phyloP scores from a whole-genome alignment of 352 stramenopile genomes.

The Pythium aphanidermatum region DNA sequence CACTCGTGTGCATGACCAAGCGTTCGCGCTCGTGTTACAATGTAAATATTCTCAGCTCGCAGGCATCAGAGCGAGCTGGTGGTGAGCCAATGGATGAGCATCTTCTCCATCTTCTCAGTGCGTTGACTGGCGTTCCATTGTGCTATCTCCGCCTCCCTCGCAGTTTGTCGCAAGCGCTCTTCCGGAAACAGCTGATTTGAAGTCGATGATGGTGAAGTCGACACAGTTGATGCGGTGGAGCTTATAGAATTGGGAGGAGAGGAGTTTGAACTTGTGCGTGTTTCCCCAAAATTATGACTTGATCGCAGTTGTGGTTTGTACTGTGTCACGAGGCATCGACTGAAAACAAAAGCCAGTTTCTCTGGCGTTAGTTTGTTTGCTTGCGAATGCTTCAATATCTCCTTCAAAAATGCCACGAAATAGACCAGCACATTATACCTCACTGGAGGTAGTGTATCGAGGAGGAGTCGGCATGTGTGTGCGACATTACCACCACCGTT shows the following conservation, averaged over 20 bases:
- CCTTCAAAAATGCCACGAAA: conserved; percentile 94
- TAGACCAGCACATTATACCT: conserved; percentile 98
- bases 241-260: conserved; percentile 9
- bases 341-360: conserved; percentile 72
- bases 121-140: conserved; percentile 47
- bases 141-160: conserved; percentile 44
- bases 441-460: conserved; percentile 87
- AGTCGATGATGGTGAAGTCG: conserved; percentile 26
- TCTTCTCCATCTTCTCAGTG: conserved; percentile 65
- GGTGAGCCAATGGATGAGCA: conserved; percentile 65
- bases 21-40: conserved; percentile 8
- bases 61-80: conserved; percentile 35
- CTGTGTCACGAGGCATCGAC: conserved; percentile 55
- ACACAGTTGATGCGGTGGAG: conserved; percentile 30
- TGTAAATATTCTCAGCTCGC: conserved; percentile 1
- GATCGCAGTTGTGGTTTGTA: conserved; percentile 21
- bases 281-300: too few relatives aligned
- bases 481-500: conserved; percentile 66
- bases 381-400: conserved; percentile 78
- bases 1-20: too few relatives aligned
- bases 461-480: conserved; percentile 60
- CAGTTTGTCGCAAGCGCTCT: conserved; percentile 50
- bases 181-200: conserved; percentile 42
- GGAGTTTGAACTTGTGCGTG: conserved; percentile 1
- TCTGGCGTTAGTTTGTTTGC: conserved; percentile 67